phyloP scores from a whole-genome alignment of 1,139 yeast genomes.

The Taiozyma onychis region DNA sequence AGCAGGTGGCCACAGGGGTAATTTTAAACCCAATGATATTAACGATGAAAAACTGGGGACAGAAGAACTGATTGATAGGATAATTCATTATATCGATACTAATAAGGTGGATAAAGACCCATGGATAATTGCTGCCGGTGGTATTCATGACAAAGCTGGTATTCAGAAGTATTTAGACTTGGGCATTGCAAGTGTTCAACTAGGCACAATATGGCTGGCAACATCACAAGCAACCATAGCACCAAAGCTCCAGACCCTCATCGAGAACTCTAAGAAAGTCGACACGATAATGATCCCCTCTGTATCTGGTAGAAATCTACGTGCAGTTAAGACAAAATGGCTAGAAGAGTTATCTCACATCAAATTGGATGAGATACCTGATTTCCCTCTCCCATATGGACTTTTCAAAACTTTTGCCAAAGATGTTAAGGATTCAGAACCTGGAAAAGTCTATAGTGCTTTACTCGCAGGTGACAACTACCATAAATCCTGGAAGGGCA shows the following conservation, averaged over 20 bases:
- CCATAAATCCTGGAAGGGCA: constrained; percentile 9
- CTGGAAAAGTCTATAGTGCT: constrained; percentile 3
- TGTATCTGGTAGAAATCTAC: constrained; percentile 20
- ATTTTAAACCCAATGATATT: constrained; percentile 26
- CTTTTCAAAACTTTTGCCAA: constrained; percentile 13
- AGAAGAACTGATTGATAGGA: constrained; percentile 28
- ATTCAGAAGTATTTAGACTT: constrained; percentile 26
- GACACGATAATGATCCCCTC: constrained; percentile 18
- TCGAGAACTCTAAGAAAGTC: constrained; percentile 4
- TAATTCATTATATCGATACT: constrained; percentile 16
- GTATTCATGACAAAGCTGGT: constrained; percentile 31
- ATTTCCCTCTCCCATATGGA: constrained; percentile 21
- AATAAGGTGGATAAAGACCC: constrained; percentile 15
- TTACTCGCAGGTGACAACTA: constrained; percentile 13
- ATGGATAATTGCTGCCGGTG: constrained; percentile 42
- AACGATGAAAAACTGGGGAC: constrained; percentile 36
- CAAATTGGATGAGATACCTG: constrained; percentile 11
- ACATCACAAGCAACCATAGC: constrained; percentile 20
- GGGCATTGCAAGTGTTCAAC: constrained; percentile 43
- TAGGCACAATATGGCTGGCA: constrained; percentile 42
- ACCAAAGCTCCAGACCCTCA: not conserved
- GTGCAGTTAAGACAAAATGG: constrained; percentile 18
- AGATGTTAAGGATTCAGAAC: constrained; percentile 3
- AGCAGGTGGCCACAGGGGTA: constrained; percentile 54
- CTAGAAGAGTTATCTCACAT: constrained; percentile 5